Percentiles rank a stretch among this genome's conserved stretches.
Evolutionary conservation across 768 basidiomycete species (phyloP).

Genomic region (Amanita rimosa): DNA sequence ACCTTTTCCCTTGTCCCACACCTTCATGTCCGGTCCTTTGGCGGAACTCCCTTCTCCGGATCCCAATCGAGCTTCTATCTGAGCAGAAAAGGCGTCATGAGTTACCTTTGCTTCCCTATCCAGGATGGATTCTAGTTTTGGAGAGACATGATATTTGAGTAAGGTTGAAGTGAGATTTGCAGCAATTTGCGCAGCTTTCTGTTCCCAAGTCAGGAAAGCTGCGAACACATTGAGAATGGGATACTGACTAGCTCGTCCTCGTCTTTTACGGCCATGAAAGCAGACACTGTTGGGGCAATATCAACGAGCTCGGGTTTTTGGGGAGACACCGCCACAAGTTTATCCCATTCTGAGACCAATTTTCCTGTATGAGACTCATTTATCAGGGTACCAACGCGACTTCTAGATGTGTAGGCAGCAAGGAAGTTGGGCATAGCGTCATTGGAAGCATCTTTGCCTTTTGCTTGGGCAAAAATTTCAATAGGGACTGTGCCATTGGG

Average conservation of each 20-base stretch:
- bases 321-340: constrained; percentile 38
- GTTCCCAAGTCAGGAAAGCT: constrained; percentile 5
- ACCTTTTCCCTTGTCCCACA: constrained; percentile 76
- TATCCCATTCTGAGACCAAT: constrained; percentile 79
- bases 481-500: constrained; percentile 47
- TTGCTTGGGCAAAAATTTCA: constrained; percentile 69
- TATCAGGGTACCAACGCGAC: constrained; percentile 59
- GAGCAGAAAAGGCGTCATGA: constrained; percentile 75
- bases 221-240: constrained; percentile 6
- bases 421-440: constrained; percentile 67
- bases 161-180: constrained; percentile 76
- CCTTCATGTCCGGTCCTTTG: constrained; percentile 85
- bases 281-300: constrained; percentile 63
- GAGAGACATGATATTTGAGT: constrained; percentile 74
- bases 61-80: constrained; percentile 83
- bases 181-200: constrained; percentile 75
- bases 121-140: constrained; percentile 82
- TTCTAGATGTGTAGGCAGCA: constrained; percentile 44
- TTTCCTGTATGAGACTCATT: constrained; percentile 87
- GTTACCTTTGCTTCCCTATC: constrained; percentile 87
- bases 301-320: constrained; percentile 71
- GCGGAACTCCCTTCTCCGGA: constrained; percentile 68
- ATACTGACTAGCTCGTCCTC: constrained; percentile 75
- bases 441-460: constrained; percentile 66
- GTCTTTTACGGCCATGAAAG: constrained; percentile 81